Base-by-base conservation (phyloP, 2,329 filamentous ascomycete genomes). In the Penicillium hordei region DNA sequence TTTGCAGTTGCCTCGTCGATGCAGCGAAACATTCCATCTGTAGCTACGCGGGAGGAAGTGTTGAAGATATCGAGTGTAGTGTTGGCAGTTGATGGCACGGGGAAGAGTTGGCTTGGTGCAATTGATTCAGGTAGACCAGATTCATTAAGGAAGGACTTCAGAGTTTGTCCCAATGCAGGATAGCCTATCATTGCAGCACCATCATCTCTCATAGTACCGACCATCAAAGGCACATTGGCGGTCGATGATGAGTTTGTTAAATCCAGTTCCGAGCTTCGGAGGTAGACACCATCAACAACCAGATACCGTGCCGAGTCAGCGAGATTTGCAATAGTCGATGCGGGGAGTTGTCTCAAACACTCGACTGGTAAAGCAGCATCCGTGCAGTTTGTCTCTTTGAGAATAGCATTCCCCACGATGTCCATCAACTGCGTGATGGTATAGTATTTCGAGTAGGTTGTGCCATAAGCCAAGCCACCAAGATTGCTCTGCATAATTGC, bases 1-100 rank as follows among this genome's bases (percentile, higher is more conserved):
- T 81, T 81, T 7, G 81, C 81, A 3, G 84, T 86, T 5, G 83
- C 83, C 68, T 86, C 79, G 66, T 85, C 82, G 50, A 83, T 73
- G 68, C 85, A 87, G 56, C 83, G 81, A 75, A 86, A 86, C 9
- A 81, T 79, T 51, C 78, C 82, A 68, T 87, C 84, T 2, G 84
- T 86, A 3, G 82, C 79, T 40, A 86, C 74, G 6, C 81, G 81
- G 7, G 81, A 75, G 21, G 79, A 79, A 34, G 82, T 75, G 59
- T 84, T 85, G 76, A 82, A 86, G 2, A 84, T 75, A 58, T 84
- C 79, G 7, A 83, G 76, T 0, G 83, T 85, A 9, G 77, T 57
- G 48, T 85, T 83, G 3, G 80, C 76, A 0, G 78, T 77, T 25
- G 71, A 61, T 21, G 78, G 76, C 29, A 80, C 65, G 0, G 84